These are phyloP conservation scores for Verticillium tricorpus DNA, from an alignment of 2,329 filamentous ascomycete genomes.

Conservation along the genomic window DNA sequence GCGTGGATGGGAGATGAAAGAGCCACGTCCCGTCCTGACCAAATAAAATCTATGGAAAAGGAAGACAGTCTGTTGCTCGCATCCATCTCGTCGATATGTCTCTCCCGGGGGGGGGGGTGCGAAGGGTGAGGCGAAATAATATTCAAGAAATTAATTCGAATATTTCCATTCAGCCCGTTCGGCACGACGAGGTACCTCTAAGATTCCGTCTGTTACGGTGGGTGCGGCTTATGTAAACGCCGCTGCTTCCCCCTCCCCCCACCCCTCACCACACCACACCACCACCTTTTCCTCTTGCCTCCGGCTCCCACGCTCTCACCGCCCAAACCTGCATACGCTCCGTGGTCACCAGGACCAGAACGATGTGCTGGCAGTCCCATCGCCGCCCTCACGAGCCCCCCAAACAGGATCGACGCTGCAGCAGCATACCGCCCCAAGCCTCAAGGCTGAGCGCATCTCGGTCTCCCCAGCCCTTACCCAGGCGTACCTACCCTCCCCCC, in stretches of 20 bases:
- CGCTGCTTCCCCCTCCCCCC: not conserved
- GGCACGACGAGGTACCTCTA: not conserved
- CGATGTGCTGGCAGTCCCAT: not conserved
- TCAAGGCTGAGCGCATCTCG: not conserved
- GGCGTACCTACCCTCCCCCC: not conserved
- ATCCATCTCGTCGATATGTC: too few relatives aligned
- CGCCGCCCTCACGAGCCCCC: not conserved
- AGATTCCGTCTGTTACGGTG: not conserved
- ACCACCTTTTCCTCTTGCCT: not conserved
- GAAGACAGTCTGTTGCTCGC: too few relatives aligned
- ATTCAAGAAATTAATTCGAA: not conserved
- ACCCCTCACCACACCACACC: not conserved
- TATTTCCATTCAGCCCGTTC: not conserved
- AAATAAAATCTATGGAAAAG: too few relatives aligned
- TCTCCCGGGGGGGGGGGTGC: not conserved
- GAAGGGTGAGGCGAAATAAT: not conserved
- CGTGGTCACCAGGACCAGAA: constrained; percentile 12
- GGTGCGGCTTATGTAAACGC: not conserved
- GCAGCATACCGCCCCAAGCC: not conserved
- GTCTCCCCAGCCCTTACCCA: not conserved
- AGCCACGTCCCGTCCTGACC: too few relatives aligned
- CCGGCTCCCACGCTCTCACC: constrained; percentile 12
- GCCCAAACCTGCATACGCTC: constrained; percentile 24
- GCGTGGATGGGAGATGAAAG: too few relatives aligned
- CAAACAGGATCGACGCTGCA: not conserved